A percentile compares a stretch with the other conserved stretches of the same genome.
phyloP scores from a whole-genome alignment of 2,329 filamentous ascomycete genomes.

The Monosporascus sp. region DNA sequence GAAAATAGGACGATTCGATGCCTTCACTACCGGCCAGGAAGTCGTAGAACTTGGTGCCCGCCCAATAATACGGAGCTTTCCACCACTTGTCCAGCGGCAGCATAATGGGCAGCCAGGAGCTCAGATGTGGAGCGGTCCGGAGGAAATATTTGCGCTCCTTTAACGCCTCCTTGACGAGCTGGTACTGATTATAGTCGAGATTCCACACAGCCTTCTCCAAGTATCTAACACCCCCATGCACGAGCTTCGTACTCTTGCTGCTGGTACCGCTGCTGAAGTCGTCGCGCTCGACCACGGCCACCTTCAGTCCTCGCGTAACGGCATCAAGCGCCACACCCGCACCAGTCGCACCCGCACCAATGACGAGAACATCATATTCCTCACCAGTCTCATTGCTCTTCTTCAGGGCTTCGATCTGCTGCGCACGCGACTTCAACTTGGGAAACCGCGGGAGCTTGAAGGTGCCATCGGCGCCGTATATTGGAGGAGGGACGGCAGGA shows the following conservation, averaged over 20 bases:
- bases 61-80: conserved; percentile 74
- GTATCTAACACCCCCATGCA: conserved; percentile 72
- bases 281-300: conserved; percentile 66
- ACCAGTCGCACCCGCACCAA: conserved; percentile 67
- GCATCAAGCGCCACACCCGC: conserved; percentile 68
- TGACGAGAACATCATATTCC: conserved; percentile 64
- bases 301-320: conserved; percentile 63
- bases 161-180: conserved; percentile 65
- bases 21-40: conserved; percentile 79
- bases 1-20: conserved; percentile 83
- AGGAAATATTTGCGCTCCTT: conserved; percentile 72
- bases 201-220: conserved; percentile 73
- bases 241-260: conserved; percentile 70
- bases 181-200: conserved; percentile 67
- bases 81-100: conserved; percentile 70
- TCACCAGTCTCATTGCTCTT: conserved; percentile 36
- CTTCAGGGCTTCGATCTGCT: conserved; percentile 59
- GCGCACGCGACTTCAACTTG: conserved; percentile 53
- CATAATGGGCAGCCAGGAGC: conserved; percentile 71
- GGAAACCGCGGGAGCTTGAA: conserved; percentile 64
- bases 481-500: conserved; percentile 64
- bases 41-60: conserved; percentile 77
- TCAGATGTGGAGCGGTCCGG: conserved; percentile 68
- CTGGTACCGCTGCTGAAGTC: conserved; percentile 70
- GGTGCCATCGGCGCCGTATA: conserved; percentile 61